These are phyloP conservation scores for Candida anutae DNA, from an alignment of 1,139 yeast species.

Conservation along the genomic window DNA sequence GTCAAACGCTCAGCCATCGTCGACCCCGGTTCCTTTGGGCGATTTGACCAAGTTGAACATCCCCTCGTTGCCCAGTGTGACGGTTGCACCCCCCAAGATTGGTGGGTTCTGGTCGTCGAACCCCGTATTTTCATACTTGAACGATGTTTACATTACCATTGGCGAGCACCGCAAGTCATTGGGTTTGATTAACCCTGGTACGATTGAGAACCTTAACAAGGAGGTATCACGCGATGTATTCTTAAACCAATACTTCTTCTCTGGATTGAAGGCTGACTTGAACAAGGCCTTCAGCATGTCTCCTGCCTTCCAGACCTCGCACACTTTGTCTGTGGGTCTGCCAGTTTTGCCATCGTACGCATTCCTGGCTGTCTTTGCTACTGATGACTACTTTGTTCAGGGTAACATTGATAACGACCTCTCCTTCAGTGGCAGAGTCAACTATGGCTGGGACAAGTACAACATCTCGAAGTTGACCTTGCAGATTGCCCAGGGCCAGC, in stretches of 20 bases:
- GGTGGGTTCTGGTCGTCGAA: constrained; percentile 74
- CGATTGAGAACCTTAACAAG: constrained; percentile 87
- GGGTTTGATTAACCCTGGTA: constrained; percentile 86
- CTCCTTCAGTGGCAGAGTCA: constrained; percentile 81
- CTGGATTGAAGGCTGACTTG: constrained; percentile 94
- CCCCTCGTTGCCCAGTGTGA: constrained; percentile 53
- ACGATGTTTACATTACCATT: constrained; percentile 67
- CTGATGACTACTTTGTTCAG: constrained; percentile 79
- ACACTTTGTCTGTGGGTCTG: constrained; percentile 86
- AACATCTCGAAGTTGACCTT: constrained; percentile 79
- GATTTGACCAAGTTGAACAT: constrained; percentile 46
- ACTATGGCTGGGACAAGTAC: constrained; percentile 83
- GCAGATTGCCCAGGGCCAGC: constrained; percentile 86
- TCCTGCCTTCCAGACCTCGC: constrained; percentile 97
- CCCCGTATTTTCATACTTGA: constrained; percentile 75
- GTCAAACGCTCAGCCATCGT: constrained; percentile 13
- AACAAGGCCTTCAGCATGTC: constrained; percentile 85
- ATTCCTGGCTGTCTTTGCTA: constrained; percentile 83
- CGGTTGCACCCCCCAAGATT: constrained; percentile 42
- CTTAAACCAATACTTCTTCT: constrained; percentile 81
- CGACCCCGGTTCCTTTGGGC: constrained; percentile 33
- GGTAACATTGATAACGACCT: constrained; percentile 87
- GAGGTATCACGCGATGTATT: constrained; percentile 93
- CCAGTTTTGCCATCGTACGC: constrained; percentile 86
- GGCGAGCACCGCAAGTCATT: constrained; percentile 74